Conservation (phyloP, 2,329 filamentous ascomycete genomes). For the Corynespora cassiicola region DNA sequence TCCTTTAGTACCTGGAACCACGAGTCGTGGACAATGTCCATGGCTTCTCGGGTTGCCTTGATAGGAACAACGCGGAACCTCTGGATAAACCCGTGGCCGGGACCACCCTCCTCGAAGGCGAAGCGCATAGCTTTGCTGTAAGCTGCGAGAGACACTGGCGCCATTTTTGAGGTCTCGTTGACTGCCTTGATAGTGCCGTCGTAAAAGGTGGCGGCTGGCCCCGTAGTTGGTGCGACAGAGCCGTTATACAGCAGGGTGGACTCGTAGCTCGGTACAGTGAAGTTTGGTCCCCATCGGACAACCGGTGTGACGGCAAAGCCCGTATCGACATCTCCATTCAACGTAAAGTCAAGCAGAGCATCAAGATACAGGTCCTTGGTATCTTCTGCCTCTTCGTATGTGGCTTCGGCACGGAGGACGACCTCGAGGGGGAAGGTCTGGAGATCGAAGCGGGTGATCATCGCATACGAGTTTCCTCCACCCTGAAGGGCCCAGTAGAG, state of each 20-base stretch:
- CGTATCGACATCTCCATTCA: constrained; percentile 20
- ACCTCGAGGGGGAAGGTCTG: constrained; percentile 11
- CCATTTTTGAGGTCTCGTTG: constrained; percentile 14
- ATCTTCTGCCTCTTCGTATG: constrained; percentile 12
- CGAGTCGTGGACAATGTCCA: constrained; percentile 19
- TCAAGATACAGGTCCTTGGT: constrained; percentile 17
- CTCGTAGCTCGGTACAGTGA: constrained; percentile 20
- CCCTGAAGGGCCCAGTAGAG: constrained; percentile 41
- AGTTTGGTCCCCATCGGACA: constrained; percentile 17
- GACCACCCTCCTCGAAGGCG: constrained; percentile 18
- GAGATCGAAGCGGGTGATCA: constrained; percentile 25
- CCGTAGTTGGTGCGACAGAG: constrained; percentile 15
- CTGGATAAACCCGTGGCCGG: constrained; percentile 18
- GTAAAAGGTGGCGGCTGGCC: constrained; percentile 14
- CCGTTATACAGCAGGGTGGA: constrained; percentile 25
- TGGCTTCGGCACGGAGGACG: constrained; percentile 20
- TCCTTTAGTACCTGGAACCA: constrained; percentile 15
- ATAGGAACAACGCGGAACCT: constrained; percentile 20
- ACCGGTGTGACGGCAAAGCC: constrained; percentile 22
- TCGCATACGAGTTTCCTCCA: constrained; percentile 31
- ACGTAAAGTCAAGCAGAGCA: constrained; percentile 17
- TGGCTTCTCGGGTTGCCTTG: constrained; percentile 18
- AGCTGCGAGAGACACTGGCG: constrained; percentile 16
- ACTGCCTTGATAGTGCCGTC: constrained; percentile 14
- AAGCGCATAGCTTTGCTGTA: constrained; percentile 12